Base-by-base conservation (phyloP, 108 stramenopile species). In the Conticribra weissflogii region DNA sequence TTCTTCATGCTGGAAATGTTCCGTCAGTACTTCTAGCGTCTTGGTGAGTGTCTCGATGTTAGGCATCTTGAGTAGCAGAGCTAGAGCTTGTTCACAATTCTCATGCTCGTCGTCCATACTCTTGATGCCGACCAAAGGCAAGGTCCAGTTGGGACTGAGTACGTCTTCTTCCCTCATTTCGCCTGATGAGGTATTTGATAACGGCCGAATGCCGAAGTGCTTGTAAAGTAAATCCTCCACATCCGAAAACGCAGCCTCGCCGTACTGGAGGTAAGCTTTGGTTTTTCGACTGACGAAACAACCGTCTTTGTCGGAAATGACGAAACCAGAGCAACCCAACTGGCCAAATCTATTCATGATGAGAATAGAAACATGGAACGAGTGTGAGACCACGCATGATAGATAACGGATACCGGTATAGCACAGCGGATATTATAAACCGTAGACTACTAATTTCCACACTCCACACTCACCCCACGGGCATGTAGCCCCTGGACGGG, bases 221-320 rank as follows among this genome's bases (percentile, higher is more conserved):
- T 50, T 41, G 21, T 19, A 18, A 2, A 84, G 67, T 1, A 84
- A 22, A 31, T 63, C 1, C 28, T 84, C 80, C 17, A 84, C 80
- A 65, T 84, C 44, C 2, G 17, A 5, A 66, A 84, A 84, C 8
- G 83, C 83, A 3, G 36, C 25, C 9, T 81, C 77, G 24, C 77
- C 80, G 41, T 74, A 70, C 29, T 81, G 57, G 18, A 84, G 77
- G 71, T 74, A 84, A 0, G 83, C 76, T 36, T 25, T 54, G 3
- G 83, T 79, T 45, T 84, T 84, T 30, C 81, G 81, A 27, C 72
- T 84, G n/a, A 81, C 73, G 59, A 84, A 84, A 59, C 68, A 73
- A 36, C 83, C 83, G 17, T 84, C 21, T 60, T 21, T 47, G 44
- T 81, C 81, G n/a, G 56, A 52, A 21, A 84, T 47, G 2, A 84